These are phyloP conservation scores for Pochonia chlamydosporia DNA, from an alignment of 2,329 filamentous ascomycete genomes.

Conservation along the genomic window DNA sequence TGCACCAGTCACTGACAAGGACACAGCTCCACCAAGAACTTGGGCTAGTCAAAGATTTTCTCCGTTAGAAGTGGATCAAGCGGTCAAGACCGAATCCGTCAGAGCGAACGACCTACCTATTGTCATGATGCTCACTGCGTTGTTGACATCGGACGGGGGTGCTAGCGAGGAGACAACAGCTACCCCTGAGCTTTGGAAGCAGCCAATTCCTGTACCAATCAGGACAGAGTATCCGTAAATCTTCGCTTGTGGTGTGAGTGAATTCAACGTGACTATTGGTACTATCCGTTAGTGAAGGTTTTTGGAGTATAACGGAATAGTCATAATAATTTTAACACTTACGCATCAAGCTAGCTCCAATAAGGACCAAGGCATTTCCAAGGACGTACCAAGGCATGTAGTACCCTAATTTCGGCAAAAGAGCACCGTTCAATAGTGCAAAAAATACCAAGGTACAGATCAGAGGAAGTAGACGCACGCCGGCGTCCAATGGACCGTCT, in stretches of 20 bases:
- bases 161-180: too few species aligned
- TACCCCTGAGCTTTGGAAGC: too few species aligned
- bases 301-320: neutral
- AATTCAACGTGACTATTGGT: constrained; percentile 2
- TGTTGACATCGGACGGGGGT: too few species aligned
- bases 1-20: too few species aligned
- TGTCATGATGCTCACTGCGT: too few species aligned
- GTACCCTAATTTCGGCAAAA: constrained; percentile 28
- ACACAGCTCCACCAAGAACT: too few species aligned
- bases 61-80: too few species aligned
- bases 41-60: too few species aligned
- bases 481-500: constrained; percentile 32
- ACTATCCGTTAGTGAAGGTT: neutral
- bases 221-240: constrained; percentile 32
- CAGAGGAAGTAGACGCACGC: constrained; percentile 33
- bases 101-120: too few species aligned
- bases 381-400: constrained; percentile 34
- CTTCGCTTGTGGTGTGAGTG: constrained; percentile 7
- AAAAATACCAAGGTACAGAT: constrained; percentile 28
- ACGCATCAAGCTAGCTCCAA: constrained; percentile 26
- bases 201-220: constrained; percentile 32
- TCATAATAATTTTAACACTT: neutral
- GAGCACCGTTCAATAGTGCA: constrained; percentile 28
- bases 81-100: too few species aligned
- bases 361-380: constrained; percentile 23